Base-by-base conservation (phyloP, 306 rosid species). In the Datisca glomerata region DNA sequence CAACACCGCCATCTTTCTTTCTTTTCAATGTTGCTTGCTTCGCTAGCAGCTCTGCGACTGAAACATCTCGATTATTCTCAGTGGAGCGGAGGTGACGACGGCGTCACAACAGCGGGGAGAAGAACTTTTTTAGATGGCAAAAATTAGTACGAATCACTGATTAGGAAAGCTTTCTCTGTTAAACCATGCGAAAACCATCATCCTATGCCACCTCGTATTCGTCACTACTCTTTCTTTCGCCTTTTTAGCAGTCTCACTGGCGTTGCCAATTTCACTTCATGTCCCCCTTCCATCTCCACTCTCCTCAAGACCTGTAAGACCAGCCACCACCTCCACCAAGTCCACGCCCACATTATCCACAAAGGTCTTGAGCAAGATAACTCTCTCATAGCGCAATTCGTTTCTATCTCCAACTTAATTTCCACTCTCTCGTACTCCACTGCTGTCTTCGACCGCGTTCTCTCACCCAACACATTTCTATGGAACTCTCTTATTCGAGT, bases 281-380 rank as follows among this genome's bases (percentile, higher is more conserved):
- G 41, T 24, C 49, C 37, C 36, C 63, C 53, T 18, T 10, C 43
- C 12, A 66, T 83, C 18, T 17, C 35, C 11, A 45, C 64, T 21
- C 67, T 77, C 21, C 49, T 80, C 18, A 74, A 70, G 43, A 47
- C 57, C 56, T 77, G 85, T 72, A 72, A 60, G 48, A 53, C 49
- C 44, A 34, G 11, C 13, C 20, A 23, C 47, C 80, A 69, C 15
- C 75, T 85, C 37, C 45, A 61, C 21, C 89, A 80, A 62, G 51
- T 74, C 43, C 96, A 85, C 28, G 78, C 73, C 6, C 89, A 36
- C 33, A 60, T 85, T 51, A 43, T 85, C 36, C 65, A 39, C 34
- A 47, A 65, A 37, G 93, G 96, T 12, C 72, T 85, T 12, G 89
- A 80, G 38, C 85, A 85, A 72, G 82, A 85, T 35, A 79, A 56